Evolutionary conservation across 1,284 basidiomycete species (phyloP), one percentile per base, ranked within the genome.

Genomic region (Moniliophthora roreri): DNA sequence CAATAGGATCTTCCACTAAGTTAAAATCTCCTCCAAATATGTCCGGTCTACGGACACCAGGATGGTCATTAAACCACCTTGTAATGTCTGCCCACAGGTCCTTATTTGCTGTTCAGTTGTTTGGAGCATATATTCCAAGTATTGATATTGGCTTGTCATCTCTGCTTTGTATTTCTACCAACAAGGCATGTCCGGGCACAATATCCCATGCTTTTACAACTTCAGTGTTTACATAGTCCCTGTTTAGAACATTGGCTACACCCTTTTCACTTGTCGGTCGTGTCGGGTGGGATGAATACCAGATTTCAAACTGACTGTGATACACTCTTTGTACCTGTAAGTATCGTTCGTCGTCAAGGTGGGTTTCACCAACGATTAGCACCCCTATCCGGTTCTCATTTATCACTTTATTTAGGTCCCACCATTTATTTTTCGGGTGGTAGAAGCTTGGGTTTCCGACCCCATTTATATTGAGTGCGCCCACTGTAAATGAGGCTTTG

Each of bases 201-300:
- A 51, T 44, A 2, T 51, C 50, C 15, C 34, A 23, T 7, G 34
- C 32, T 35, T 28, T 32, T 2, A 42, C 34, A 6, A 26, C 32
- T 13, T 7, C 8, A 9, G 34, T 36, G 18, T 48, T 48, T 16
- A 35, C 36, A 13, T 36, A 20, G 8, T 21, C 18, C 21, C 6
- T 35, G 15, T 48, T 48, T 8, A 48, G 4, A 8, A 74, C 63
- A 7, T 74, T 53, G 0, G 74, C 70, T 0, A 75, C 65, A 0
- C 73, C 71, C 6, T 48, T 48, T 26, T 57, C 63, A 1, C 58
- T 53, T 16, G 56, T 66, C 0, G 63, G 60, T 1, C 58, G 51
- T 0, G 48, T 47, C 7, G 59, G 55, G 42, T 68, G 53, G 4
- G 10, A 18, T 0, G 59, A 61, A 18, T 52, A 41, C 5, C 55